A percentile compares a stretch with the other conserved stretches of the same genome.
Conservation (phyloP, 805 yeast genomes). For the Myxozyma monticola region DNA sequence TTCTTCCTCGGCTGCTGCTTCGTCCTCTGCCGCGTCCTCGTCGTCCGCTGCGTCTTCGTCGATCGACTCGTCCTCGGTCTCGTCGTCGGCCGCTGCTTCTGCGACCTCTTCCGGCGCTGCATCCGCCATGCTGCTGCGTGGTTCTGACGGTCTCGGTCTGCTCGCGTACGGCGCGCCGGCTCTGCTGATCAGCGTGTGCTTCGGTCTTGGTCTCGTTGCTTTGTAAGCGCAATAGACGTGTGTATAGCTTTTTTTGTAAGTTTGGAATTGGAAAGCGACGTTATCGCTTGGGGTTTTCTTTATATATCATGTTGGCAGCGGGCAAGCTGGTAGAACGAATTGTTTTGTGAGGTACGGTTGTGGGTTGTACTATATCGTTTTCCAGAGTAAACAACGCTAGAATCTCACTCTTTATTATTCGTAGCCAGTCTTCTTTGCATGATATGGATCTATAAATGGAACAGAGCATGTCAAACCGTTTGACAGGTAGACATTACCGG, state of each 20-base stretch:
- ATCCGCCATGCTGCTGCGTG: conserved; percentile 32
- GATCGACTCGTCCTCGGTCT: conserved; percentile 33
- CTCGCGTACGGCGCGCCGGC: conserved; percentile 13
- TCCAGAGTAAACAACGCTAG: too few relatives aligned
- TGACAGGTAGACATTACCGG: too few relatives aligned
- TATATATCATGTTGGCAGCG: too few relatives aligned
- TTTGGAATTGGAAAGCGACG: too few relatives aligned
- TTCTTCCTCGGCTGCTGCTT: conserved; percentile 9
- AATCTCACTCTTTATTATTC: too few relatives aligned
- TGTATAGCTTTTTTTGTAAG: not conserved
- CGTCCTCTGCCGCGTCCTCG: conserved; percentile 5
- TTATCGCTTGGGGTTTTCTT: too few relatives aligned
- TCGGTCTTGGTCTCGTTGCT: conserved; percentile 14
- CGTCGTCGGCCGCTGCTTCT: conserved; percentile 29
- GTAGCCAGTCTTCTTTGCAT: too few relatives aligned
- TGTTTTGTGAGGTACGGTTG: too few relatives aligned
- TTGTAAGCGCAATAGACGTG: conserved; percentile 2
- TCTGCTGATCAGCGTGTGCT: conserved; percentile 13
- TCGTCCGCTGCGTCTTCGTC: conserved; percentile 3
- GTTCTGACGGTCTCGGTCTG: conserved; percentile 1
- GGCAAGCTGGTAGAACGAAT: too few relatives aligned
- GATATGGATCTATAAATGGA: too few relatives aligned
- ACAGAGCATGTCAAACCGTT: too few relatives aligned
- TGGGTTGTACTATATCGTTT: too few relatives aligned
- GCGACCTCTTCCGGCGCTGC: conserved; percentile 44